Conservation (phyloP, 2,329 filamentous ascomycete genomes). For the Aspergillus felis region DNA sequence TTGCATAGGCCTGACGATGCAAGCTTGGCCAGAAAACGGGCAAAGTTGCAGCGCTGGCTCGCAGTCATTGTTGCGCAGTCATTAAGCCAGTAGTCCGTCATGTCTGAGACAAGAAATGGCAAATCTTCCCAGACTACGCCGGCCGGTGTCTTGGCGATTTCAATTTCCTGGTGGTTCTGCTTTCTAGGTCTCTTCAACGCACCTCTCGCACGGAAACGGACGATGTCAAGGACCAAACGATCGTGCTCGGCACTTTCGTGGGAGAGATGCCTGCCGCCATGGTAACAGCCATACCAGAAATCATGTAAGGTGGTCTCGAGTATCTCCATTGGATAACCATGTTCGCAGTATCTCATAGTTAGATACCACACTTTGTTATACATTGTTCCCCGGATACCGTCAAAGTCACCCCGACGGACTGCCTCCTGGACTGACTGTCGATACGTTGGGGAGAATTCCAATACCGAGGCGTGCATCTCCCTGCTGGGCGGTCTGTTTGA, state of each 20-base stretch:
- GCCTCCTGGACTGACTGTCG: not conserved
- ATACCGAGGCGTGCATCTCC: not conserved
- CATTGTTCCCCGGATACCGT: not conserved
- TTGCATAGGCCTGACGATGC: not conserved
- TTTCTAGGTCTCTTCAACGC: not conserved
- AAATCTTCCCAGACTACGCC: not conserved
- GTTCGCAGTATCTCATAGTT: not conserved
- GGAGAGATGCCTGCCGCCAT: not conserved
- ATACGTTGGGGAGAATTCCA: not conserved
- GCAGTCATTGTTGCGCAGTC: not conserved
- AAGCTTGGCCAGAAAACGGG: not conserved
- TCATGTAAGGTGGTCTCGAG: not conserved
- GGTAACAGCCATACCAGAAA: not conserved
- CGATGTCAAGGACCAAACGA: not conserved
- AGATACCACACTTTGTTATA: not conserved
- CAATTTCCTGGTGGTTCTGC: not conserved
- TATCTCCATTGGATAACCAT: not conserved
- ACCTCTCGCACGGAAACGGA: not conserved
- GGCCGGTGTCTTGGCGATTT: not conserved
- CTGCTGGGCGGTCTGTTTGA: not conserved
- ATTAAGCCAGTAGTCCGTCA: not conserved
- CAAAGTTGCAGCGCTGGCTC: not conserved
- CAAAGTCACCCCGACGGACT: not conserved
- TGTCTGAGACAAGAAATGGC: not conserved
- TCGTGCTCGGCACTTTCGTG: not conserved